Evolutionary conservation across 805 yeast genomes (phyloP), one percentile per base, ranked within the genome.

Genomic region (Tetrapisispora pingtungensis): DNA sequence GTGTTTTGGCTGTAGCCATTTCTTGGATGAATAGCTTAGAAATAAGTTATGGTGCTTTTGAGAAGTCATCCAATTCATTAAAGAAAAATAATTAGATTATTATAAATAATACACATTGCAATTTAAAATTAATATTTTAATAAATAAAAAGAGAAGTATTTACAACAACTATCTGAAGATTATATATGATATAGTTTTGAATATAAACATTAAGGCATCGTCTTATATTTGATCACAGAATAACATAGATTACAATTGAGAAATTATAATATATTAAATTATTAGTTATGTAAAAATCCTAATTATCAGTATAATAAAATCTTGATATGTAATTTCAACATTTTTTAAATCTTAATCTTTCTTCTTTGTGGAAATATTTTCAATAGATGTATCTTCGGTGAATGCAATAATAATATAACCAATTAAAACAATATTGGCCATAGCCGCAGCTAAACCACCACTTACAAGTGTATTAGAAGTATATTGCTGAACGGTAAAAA

Each of bases 31-130:
- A 77, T 20, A 70, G 81, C 18, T 64, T 88, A 52, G 80, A 83
- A 58, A 83, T 88, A 53, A 76, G 90, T 56, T 87, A 88, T 69
- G 78, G 78, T 51, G 80, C 95, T 13, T 81, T 88, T 56, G 95
- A 86, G 47, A 84, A 80, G 46, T 51, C 63, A 28, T 50, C 61
- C 5, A 59, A 59, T 40, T 64, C 64, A 50, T 47, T 57, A 43
- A 64, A 64, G 54, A 64, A 59, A 47, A 58, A 48, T 35, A 56
- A 57, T 19, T 44, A 49, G 35, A 37, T 3, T n/a, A 22, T 10
- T 15, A 17, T 19, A 17, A 10, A 26, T 24, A 10, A 24, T 24
- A 24, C 12, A 36, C 15, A 24, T 24, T 22, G 27, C 18, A 26
- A 19, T 10, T 10, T 19, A 10, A 22, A 36, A 24, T 10, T 20